Base-by-base conservation (phyloP, 163 green algal species). In the Scenedesmus sp. region DNA sequence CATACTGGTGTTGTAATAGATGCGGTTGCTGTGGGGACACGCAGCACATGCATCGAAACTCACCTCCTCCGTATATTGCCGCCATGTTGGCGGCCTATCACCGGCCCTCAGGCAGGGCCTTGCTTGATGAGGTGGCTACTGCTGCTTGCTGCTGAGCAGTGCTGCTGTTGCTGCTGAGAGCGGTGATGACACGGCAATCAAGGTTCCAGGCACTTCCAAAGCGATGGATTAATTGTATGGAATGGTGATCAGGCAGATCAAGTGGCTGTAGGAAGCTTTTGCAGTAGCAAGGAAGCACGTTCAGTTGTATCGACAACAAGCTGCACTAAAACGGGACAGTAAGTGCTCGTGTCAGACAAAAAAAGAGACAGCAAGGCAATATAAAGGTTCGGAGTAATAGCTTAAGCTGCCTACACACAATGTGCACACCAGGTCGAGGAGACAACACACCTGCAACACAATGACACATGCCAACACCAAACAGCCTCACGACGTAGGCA, bases 31-130 rank as follows among this genome's bases (percentile, higher is more conserved):
- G 79, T n/a, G 10, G 6, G 34, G 20, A n/a, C 13, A 23, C 34
- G 79, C 52, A 54, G 0, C 74, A 88, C 3, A 4, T n/a, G 54
- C 56, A 34, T 8, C 2, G 4, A 73, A 23, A 54, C 82, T 2
- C 2, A 92, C 88, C 88, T 92, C 88, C 88, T 82, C 88, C 88
- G 76, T 92, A 92, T 34, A 92, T 88, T 52, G 88, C 88, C 16
- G 88, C 88, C 88, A 92, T 92, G 10, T 6, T 26, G 57, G 77
- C 74, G 46, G 16, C 64, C 67, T 90, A 34, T 57, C 10, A n/a
- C 10, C 54, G 62, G 7, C 46, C 70, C 64, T 90, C 86, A 90
- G 34, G 67, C 46, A n/a, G 18, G 60, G 70, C 52, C 54, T 86
- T 52, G 2, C 52, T 23, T 34, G 86, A 66, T 60, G 46, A 90